Evolutionary conservation across 2,329 filamentous ascomycete genomes (phyloP).

Genomic region (Pseudocercospora vitis): DNA sequence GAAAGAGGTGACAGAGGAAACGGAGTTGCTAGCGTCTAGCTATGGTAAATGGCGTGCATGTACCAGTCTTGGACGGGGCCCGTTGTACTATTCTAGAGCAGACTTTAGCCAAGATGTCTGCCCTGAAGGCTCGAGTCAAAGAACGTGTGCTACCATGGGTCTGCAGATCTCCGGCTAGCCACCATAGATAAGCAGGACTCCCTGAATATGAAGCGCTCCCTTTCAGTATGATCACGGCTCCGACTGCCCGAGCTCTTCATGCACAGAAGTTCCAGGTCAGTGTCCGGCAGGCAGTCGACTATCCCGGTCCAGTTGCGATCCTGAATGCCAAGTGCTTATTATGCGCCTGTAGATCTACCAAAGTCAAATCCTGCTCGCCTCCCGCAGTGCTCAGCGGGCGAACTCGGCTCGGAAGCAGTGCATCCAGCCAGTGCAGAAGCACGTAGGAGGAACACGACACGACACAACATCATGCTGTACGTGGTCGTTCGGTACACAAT

Average conservation of each 20-base stretch:
- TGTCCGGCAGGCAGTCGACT: background rate
- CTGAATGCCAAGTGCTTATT: background rate
- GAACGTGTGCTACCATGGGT: background rate
- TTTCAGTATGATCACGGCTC: background rate
- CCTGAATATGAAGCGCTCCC: background rate
- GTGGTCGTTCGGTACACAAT: background rate
- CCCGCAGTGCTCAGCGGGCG: background rate
- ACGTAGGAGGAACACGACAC: too few relatives aligned
- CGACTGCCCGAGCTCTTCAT: background rate
- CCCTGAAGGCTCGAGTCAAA: background rate
- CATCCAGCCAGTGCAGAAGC: background rate
- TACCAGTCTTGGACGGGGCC: background rate
- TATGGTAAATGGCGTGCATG: slow-evolving; percentile 9
- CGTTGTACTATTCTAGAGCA: slow-evolving; percentile 6
- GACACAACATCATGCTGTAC: too few relatives aligned
- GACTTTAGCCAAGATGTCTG: slow-evolving; percentile 8
- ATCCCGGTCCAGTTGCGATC: background rate
- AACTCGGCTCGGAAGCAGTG: background rate
- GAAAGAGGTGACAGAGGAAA: slow-evolving; percentile 2
- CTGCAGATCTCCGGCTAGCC: slow-evolving; percentile 5
- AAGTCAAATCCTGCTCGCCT: slow-evolving; percentile 4
- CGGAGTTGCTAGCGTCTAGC: background rate
- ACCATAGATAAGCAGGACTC: background rate
- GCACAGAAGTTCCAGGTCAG: background rate
- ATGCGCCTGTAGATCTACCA: background rate